phyloP scores from a whole-genome alignment of 2,329 filamentous ascomycete species.

The Microthyrium microscopicum region DNA sequence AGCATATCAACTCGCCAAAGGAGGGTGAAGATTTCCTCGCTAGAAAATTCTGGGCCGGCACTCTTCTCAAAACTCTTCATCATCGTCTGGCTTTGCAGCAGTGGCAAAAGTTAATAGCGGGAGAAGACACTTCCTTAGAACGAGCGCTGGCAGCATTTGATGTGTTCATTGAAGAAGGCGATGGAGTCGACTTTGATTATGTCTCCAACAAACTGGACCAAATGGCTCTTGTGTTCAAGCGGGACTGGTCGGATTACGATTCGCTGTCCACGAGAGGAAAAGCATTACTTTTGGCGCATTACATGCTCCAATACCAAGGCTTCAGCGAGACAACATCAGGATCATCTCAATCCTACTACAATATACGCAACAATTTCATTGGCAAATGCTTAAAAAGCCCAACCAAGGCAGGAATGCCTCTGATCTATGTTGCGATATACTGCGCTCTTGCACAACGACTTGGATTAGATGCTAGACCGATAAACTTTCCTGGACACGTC shows the following conservation, averaged over 20 bases:
- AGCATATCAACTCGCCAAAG: slow-evolving; percentile 43
- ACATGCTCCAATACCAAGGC: slow-evolving; percentile 49
- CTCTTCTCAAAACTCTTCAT: slow-evolving; percentile 64
- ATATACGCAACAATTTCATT: slow-evolving; percentile 74
- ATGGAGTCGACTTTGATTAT: slow-evolving; percentile 56
- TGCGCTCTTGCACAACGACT: slow-evolving; percentile 61
- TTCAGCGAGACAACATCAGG: slow-evolving; percentile 53
- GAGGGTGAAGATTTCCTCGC: slow-evolving; percentile 59
- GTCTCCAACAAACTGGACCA: slow-evolving; percentile 43
- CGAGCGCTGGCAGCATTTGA: slow-evolving; percentile 69
- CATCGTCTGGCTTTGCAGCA: slow-evolving; percentile 60
- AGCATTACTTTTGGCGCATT: slow-evolving; percentile 51
- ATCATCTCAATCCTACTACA: slow-evolving; percentile 51
- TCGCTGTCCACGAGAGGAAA: slow-evolving; percentile 44
- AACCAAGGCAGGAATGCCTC: slow-evolving; percentile 63
- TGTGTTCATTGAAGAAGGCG: slow-evolving; percentile 66
- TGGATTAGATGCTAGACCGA: slow-evolving; percentile 60
- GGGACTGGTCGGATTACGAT: slow-evolving; percentile 35
- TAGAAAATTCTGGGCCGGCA: slow-evolving; percentile 58
- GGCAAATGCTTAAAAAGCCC: slow-evolving; percentile 59
- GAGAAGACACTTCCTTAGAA: slow-evolving; percentile 46
- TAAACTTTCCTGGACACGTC: slow-evolving; percentile 71
- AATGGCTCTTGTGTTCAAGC: slow-evolving; percentile 40
- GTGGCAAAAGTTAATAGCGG: slow-evolving; percentile 48
- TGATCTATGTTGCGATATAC: slow-evolving; percentile 78